Conservation (phyloP, 768 basidiomycete genomes). For the Symmetrospora coprosmae region DNA sequence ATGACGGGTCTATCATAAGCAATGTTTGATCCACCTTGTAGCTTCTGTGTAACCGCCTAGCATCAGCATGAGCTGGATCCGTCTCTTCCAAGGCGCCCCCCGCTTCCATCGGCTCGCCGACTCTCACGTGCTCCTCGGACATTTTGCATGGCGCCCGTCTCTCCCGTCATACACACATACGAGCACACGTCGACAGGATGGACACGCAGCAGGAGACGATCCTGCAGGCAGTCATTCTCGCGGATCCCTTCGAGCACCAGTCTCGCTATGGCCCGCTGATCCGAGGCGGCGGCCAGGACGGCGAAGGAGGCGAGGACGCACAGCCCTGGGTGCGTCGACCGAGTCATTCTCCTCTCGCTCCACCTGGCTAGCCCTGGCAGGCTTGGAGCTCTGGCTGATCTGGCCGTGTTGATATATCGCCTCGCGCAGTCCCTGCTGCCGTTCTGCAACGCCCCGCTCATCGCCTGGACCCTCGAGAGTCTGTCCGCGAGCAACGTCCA, state of each 20-base stretch:
- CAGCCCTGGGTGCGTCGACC: conserved; percentile 16
- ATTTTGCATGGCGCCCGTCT: no score
- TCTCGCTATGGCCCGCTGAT: conserved; percentile 30
- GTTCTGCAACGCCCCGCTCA: conserved; percentile 77
- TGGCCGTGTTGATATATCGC: no score
- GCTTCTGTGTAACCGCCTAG: no score
- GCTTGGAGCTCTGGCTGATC: background rate
- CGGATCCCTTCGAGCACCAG: conserved; percentile 44
- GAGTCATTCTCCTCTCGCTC: conserved; percentile 1
- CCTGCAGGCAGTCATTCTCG: conserved; percentile 84
- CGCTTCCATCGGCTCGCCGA: no score
- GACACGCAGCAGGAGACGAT: conserved; percentile 63
- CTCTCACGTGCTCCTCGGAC: no score
- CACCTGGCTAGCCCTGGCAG: conserved; percentile 1
- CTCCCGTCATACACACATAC: background rate
- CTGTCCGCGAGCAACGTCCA: conserved; percentile 88
- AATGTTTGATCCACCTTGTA: no score
- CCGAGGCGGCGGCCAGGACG: conserved; percentile 26
- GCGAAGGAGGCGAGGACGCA: conserved; percentile 26
- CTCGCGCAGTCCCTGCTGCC: conserved; percentile 83
- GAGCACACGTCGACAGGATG: background rate
- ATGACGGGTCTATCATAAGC: background rate
- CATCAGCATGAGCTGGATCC: no score
- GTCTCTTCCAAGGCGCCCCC: no score
- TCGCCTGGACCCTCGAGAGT: conserved; percentile 94